These are phyloP conservation scores for Hawksworthiomyces lignivorus DNA, from an alignment of 2,329 filamentous ascomycete genomes.

Conservation along the genomic window DNA sequence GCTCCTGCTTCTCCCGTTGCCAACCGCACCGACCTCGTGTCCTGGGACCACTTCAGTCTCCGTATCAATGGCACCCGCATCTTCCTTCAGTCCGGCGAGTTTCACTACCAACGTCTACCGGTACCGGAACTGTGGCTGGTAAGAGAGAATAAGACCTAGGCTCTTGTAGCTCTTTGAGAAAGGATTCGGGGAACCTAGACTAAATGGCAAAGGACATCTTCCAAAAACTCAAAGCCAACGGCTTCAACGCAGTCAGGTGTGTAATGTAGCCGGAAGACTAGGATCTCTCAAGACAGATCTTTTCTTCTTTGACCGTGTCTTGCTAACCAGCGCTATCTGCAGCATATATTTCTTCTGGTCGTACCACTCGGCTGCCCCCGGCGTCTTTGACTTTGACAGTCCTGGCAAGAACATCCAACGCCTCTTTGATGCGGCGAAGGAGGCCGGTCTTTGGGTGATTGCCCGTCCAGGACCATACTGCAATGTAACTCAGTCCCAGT, in stretches of 20 bases:
- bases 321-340: slow-evolving; percentile 22
- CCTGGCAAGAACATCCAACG: slow-evolving; percentile 52
- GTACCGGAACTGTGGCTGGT: slow-evolving; percentile 44
- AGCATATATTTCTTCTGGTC: slow-evolving; percentile 44
- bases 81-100: slow-evolving; percentile 41
- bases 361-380: slow-evolving; percentile 58
- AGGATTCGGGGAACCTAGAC: no score
- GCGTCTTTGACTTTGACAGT: slow-evolving; percentile 56
- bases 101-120: slow-evolving; percentile 45
- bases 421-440: slow-evolving; percentile 67
- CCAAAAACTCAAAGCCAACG: slow-evolving; percentile 74
- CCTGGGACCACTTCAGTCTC: slow-evolving; percentile 45
- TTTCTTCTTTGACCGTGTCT: not conserved
- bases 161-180: no score
- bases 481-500: slow-evolving; percentile 23
- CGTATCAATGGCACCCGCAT: slow-evolving; percentile 39
- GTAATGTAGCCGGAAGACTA: no score
- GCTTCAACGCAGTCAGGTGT: slow-evolving; percentile 60
- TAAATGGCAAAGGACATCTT: slow-evolving; percentile 40
- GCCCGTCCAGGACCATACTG: slow-evolving; percentile 46
- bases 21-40: slow-evolving; percentile 34
- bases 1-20: no score
- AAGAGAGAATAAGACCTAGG: slow-evolving; percentile 6
- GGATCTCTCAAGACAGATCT: no score
- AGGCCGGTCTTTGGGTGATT: slow-evolving; percentile 70